phyloP scores from a whole-genome alignment of 345 rosid species.

The Orychophragmus violaceus region DNA sequence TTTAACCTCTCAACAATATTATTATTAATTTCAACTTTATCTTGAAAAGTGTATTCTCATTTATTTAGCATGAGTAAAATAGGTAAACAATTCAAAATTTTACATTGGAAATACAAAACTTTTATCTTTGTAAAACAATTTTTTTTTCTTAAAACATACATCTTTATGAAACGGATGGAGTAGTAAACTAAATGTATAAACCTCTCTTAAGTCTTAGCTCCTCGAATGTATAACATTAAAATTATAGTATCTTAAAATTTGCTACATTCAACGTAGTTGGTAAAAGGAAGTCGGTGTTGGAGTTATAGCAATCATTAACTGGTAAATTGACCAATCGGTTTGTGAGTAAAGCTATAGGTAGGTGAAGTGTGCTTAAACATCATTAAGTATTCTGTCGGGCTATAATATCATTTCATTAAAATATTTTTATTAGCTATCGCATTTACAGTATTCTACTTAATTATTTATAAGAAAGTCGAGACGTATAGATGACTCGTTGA shows the following conservation, averaged over 20 bases:
- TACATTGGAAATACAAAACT: too few species aligned
- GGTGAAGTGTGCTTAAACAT: conserved; percentile 28
- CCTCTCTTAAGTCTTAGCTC: background rate
- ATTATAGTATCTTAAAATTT: background rate
- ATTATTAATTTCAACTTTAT: too few species aligned
- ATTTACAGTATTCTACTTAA: background rate
- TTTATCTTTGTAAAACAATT: too few species aligned
- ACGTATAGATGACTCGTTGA: conserved; percentile 20
- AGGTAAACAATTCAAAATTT: too few species aligned
- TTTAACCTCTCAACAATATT: too few species aligned
- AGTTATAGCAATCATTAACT: conserved; percentile 6
- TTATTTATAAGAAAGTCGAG: conserved; percentile 5
- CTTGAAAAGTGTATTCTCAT: too few species aligned
- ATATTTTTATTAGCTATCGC: background rate
- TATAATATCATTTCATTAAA: background rate
- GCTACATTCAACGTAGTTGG: background rate
- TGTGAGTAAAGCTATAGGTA: conserved; percentile 13
- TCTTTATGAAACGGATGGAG: too few species aligned
- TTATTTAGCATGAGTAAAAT: too few species aligned
- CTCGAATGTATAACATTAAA: background rate
- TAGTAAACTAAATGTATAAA: background rate
- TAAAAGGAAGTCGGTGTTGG: background rate
- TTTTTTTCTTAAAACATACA: too few species aligned
- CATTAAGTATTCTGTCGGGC: conserved; percentile 29
- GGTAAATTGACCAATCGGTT: conserved; percentile 8